These are phyloP conservation scores for Suhomyces ambrosiae DNA, from an alignment of 1,139 yeast genomes.

Conservation along the genomic window DNA sequence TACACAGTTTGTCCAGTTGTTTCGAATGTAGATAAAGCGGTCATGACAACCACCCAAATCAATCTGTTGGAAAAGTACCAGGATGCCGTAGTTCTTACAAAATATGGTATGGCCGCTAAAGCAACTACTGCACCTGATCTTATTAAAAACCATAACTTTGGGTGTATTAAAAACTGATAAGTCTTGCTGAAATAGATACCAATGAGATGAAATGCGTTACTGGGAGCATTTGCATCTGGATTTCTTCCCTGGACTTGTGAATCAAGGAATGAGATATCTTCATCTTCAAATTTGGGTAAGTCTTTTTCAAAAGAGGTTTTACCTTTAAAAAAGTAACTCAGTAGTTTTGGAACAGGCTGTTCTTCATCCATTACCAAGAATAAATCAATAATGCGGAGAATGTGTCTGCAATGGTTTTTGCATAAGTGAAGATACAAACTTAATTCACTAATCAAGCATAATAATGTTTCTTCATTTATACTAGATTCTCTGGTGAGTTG, in stretches of 20 bases:
- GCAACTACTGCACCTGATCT: constrained; percentile 29
- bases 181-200: constrained; percentile 22
- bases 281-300: constrained; percentile 5
- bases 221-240: constrained; percentile 37
- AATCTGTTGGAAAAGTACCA: constrained; percentile 35
- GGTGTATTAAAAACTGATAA: constrained; percentile 23
- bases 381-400: constrained; percentile 27
- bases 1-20: constrained; percentile 40
- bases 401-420: constrained; percentile 20
- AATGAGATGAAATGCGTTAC: constrained; percentile 22
- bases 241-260: constrained; percentile 22
- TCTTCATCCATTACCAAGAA: constrained; percentile 30
- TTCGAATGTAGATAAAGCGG: constrained; percentile 35
- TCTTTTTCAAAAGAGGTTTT: constrained; percentile 3
- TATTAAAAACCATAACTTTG: constrained; percentile 36
- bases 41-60: constrained; percentile 41
- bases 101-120: constrained; percentile 32
- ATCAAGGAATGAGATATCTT: constrained; percentile 16
- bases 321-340: constrained; percentile 4
- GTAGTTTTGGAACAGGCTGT: constrained; percentile 28
- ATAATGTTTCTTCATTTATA: constrained; percentile 28
- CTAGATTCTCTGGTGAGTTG: constrained; percentile 15
- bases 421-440: constrained; percentile 27
- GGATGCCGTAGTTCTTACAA: constrained; percentile 31
- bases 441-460: constrained; percentile 33